Conservation (phyloP, 2,329 filamentous ascomycete species). For the Colletotrichum tabaci region DNA sequence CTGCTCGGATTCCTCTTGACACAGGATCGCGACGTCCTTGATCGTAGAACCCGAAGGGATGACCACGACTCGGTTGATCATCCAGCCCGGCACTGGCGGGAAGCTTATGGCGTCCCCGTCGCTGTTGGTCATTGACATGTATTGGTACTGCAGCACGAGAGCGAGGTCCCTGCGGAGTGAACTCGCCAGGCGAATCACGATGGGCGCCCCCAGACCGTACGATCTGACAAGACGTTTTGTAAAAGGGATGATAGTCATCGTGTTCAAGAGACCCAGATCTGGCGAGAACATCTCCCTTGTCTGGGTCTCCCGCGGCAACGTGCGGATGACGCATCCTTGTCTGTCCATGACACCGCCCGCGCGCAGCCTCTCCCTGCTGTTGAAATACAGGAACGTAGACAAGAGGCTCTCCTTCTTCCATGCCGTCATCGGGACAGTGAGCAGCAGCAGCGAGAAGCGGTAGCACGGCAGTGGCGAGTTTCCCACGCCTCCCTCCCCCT, state of each 20-base stretch:
- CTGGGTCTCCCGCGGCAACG: background rate
- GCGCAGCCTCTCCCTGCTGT: background rate
- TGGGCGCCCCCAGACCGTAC: background rate
- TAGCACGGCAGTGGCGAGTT: background rate
- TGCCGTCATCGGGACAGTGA: background rate
- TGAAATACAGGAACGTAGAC: background rate
- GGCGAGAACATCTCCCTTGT: background rate
- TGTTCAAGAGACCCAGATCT: background rate
- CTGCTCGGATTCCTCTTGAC: background rate
- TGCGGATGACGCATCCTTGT: slow-evolving; percentile 6
- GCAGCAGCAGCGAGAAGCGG: background rate
- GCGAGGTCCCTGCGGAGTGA: background rate
- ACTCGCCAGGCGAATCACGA: background rate
- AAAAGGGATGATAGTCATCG: background rate
- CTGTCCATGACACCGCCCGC: background rate
- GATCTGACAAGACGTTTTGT: background rate
- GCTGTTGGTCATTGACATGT: background rate
- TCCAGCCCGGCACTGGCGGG: background rate
- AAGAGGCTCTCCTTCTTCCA: background rate
- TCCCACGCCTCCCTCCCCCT: no score
- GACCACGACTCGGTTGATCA: slow-evolving; percentile 11
- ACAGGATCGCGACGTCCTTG: background rate
- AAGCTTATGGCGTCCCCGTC: background rate
- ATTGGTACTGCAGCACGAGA: slow-evolving; percentile 18
- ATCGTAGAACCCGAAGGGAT: background rate